Conservation (phyloP, 495 filamentous ascomycete genomes). For the Hypoxylon fragiforme region DNA sequence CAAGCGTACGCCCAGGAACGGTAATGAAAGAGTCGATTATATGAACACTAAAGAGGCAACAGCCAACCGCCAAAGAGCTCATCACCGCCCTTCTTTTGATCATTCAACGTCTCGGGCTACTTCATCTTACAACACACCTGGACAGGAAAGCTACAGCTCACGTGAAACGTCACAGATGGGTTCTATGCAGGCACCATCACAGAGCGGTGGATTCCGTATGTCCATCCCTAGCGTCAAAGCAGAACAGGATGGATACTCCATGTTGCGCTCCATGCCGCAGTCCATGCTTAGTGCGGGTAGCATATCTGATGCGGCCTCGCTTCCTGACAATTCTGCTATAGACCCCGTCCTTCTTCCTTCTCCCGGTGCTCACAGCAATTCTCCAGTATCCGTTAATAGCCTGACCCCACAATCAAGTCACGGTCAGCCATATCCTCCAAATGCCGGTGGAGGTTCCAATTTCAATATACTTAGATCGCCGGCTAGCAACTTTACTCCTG, state of each 20-base stretch:
- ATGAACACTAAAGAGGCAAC: constrained; percentile 37
- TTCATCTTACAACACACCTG: constrained; percentile 26
- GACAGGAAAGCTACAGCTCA: constrained; percentile 31
- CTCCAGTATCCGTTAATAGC: constrained; percentile 34
- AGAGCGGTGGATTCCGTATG: constrained; percentile 33
- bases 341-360: constrained; percentile 52
- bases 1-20: constrained; percentile 26
- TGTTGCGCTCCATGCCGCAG: constrained; percentile 40
- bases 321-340: constrained; percentile 48
- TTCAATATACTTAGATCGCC: constrained; percentile 33
- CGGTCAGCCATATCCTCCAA: constrained; percentile 28
- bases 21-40: constrained; percentile 42
- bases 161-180: constrained; percentile 31
- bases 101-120: constrained; percentile 27
- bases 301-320: constrained; percentile 32
- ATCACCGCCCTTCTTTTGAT: constrained; percentile 27
- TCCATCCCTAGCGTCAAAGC: constrained; percentile 42
- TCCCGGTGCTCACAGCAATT: constrained; percentile 37
- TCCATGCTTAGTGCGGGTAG: constrained; percentile 41
- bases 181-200: constrained; percentile 29
- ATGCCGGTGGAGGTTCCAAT: constrained; percentile 26
- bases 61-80: constrained; percentile 35
- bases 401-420: constrained; percentile 31
- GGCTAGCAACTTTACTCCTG: constrained; percentile 25
- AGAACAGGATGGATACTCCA: constrained; percentile 44